Percentiles rank a stretch among this genome's conserved stretches.
Evolutionary conservation across 2,329 filamentous ascomycete species (phyloP).

Genomic region (Cladosporium sp.): DNA sequence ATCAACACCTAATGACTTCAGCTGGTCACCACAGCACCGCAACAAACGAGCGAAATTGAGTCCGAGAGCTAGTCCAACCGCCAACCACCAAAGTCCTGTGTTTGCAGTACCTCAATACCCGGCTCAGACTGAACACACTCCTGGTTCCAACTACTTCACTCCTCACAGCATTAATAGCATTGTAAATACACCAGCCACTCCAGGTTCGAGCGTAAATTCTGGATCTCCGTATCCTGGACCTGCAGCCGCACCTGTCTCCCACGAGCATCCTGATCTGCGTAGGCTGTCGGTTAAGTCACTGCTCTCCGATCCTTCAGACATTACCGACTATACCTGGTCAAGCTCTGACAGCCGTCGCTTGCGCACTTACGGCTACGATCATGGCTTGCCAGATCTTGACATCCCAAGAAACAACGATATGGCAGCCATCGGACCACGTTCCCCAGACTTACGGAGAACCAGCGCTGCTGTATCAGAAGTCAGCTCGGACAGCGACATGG

Average conservation of each 20-base stretch:
- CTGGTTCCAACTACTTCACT: conserved; percentile 35
- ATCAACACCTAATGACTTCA: conserved; percentile 20
- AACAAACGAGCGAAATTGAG: conserved; percentile 39
- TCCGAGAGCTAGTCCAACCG: conserved; percentile 23
- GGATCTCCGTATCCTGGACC: conserved; percentile 29
- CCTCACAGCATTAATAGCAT: conserved; percentile 44
- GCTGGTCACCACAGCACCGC: conserved; percentile 38
- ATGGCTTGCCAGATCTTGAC: conserved; percentile 69
- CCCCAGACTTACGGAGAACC: conserved; percentile 34
- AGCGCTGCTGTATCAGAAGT: conserved; percentile 34
- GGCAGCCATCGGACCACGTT: conserved; percentile 56
- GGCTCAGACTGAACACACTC: conserved; percentile 38
- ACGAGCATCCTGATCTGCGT: conserved; percentile 47
- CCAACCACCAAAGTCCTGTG: conserved; percentile 24
- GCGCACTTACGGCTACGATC: conserved; percentile 67
- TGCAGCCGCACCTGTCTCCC: conserved; percentile 24
- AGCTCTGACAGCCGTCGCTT: conserved; percentile 26
- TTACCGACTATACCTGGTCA: conserved; percentile 15
- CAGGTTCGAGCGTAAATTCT: conserved; percentile 37
- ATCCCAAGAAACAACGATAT: conserved; percentile 70
- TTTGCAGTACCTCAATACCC: conserved; percentile 33
- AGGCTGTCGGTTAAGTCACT: conserved; percentile 67
- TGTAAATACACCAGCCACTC: conserved; percentile 47
- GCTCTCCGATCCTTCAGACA: conserved; percentile 53
- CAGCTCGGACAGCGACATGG: conserved; percentile 30